phyloP scores from a whole-genome alignment of 371 early-diverging fungal genomes.

The Rhizopus sp. region DNA sequence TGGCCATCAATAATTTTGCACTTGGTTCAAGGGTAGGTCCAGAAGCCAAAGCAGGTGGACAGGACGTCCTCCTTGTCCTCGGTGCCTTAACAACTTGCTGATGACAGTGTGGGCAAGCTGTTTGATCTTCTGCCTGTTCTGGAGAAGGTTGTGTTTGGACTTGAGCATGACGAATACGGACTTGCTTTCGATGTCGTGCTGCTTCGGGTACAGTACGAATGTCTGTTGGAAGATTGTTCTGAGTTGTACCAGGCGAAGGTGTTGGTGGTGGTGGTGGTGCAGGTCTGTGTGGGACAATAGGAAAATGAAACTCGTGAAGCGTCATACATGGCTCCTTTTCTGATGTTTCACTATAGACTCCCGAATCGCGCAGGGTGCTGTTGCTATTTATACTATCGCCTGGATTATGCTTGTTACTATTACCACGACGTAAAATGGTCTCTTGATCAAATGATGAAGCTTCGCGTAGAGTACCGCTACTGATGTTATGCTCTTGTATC shows the following conservation, averaged over 20 bases:
- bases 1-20: slow-evolving; percentile 19
- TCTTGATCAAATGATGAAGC: neutral
- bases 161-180: slow-evolving; percentile 40
- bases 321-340: slow-evolving; percentile 25
- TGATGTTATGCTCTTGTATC: slow-evolving; percentile 8
- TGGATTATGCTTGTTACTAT: neutral
- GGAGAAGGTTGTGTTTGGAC: slow-evolving; percentile 26
- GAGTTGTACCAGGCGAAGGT: slow-evolving; percentile 7
- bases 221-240: slow-evolving; percentile 1
- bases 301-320: slow-evolving; percentile 27
- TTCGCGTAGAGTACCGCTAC: neutral
- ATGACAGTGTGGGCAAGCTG: slow-evolving; percentile 40
- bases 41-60: slow-evolving; percentile 36
- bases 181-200: slow-evolving; percentile 37
- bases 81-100: slow-evolving; percentile 12
- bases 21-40: slow-evolving; percentile 10
- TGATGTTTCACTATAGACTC: slow-evolving; percentile 41
- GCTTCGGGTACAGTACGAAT: slow-evolving; percentile 31
- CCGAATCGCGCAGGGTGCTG: slow-evolving; percentile 32
- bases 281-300: slow-evolving; percentile 8
- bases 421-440: neutral
- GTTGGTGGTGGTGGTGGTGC: slow-evolving; percentile 16
- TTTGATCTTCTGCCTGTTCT: slow-evolving; percentile 2
- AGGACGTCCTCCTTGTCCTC: slow-evolving; percentile 11
- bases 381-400: neutral